These are phyloP conservation scores for Aspergillus pseudonomiae DNA, from an alignment of 2,329 filamentous ascomycete species.

Conservation along the genomic window DNA sequence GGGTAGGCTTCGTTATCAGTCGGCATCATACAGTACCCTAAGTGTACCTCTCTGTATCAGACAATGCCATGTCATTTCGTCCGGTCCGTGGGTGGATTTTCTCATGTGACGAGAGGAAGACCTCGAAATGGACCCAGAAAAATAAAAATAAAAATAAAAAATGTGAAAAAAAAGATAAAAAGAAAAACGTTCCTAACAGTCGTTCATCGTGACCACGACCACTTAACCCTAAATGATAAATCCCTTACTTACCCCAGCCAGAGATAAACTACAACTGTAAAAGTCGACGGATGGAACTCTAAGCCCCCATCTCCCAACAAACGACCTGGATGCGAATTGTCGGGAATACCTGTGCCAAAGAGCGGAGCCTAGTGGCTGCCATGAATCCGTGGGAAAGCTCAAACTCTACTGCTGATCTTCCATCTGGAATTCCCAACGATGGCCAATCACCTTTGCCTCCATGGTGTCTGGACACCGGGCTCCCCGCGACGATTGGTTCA, in stretches of 20 bases:
- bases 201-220: background rate
- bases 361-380: constrained; percentile 16
- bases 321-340: background rate
- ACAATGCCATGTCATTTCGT: background rate
- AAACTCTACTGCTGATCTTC: constrained; percentile 28
- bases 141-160: background rate
- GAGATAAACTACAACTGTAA: background rate
- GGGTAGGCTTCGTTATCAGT: background rate
- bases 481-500: constrained; percentile 17
- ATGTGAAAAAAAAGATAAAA: background rate
- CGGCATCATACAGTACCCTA: background rate
- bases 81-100: background rate
- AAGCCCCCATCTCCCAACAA: background rate
- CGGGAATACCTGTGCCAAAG: background rate
- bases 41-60: background rate
- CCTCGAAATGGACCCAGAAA: background rate
- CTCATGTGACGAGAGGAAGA: background rate
- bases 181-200: background rate
- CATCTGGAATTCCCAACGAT: constrained; percentile 21
- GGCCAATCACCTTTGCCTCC: constrained; percentile 22
- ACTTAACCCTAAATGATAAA: background rate
- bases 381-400: constrained; percentile 20
- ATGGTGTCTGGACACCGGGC: constrained; percentile 14
- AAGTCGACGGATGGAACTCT: background rate
- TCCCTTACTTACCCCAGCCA: background rate